A percentile compares a stretch with the other conserved stretches of the same genome.
Conservation (phyloP, 2,329 filamentous ascomycete genomes). For the Botryotinia globosa region DNA sequence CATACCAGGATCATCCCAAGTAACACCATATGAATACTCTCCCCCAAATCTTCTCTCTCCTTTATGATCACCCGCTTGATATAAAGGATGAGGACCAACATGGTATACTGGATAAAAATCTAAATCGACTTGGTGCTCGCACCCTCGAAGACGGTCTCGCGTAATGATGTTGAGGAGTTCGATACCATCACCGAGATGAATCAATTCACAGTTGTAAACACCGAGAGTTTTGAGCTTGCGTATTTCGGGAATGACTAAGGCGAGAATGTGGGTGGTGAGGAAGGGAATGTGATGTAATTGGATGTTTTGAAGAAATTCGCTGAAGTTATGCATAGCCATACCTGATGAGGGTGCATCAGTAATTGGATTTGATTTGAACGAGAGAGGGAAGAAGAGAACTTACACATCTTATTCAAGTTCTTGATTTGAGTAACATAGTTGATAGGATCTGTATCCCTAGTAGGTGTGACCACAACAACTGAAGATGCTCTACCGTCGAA, state of each 20-base stretch:
- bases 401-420: constrained; percentile 29
- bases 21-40: constrained; percentile 29
- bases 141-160: constrained; percentile 25
- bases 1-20: constrained; percentile 34
- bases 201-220: constrained; percentile 34
- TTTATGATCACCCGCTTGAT: constrained; percentile 23
- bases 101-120: constrained; percentile 36
- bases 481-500: neutral
- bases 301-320: constrained; percentile 28
- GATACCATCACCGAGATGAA: constrained; percentile 31
- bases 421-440: constrained; percentile 24
- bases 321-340: constrained; percentile 27
- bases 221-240: constrained; percentile 31
- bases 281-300: constrained; percentile 35
- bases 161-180: constrained; percentile 32
- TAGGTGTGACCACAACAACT: constrained; percentile 16
- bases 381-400: constrained; percentile 4
- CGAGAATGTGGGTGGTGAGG: constrained; percentile 28
- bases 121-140: constrained; percentile 28
- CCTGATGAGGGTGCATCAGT: constrained; percentile 18
- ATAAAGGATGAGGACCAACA: neutral
- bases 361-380: neutral
- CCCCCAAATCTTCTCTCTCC: constrained; percentile 1
- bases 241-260: constrained; percentile 33
- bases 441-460: neutral